Percentiles rank a stretch among this genome's conserved stretches.
These are phyloP conservation scores for Effrenium voratum DNA, from an alignment of 73 alveolate genomes.

Conservation along the genomic window DNA sequence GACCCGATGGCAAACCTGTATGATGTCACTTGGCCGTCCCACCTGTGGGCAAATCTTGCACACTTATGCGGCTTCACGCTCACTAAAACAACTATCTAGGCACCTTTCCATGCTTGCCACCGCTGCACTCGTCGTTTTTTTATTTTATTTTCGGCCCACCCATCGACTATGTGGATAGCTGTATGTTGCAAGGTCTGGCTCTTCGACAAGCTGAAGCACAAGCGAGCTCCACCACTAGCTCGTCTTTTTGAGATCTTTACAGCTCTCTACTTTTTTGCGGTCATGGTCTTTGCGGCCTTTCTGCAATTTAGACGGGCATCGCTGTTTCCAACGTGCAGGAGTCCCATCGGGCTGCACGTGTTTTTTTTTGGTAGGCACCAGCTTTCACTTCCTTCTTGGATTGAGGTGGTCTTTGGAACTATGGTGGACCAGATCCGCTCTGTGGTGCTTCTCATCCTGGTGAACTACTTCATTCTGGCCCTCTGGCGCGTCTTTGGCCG, in stretches of 20 bases:
- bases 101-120: not conserved
- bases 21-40: slow-evolving; percentile 44
- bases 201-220: slow-evolving; percentile 93
- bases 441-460: slow-evolving; percentile 48
- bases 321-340: no score
- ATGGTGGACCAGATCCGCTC: slow-evolving; percentile 93
- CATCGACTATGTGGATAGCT: no score
- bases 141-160: not conserved
- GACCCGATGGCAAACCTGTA: slow-evolving; percentile 68
- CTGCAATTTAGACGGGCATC: no score
- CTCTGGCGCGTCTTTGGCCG: slow-evolving; percentile 86
- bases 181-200: slow-evolving; percentile 88
- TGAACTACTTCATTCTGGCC: slow-evolving; percentile 75
- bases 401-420: slow-evolving; percentile 76
- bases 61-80: not conserved
- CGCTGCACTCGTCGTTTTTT: not conserved
- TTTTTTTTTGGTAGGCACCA: no score
- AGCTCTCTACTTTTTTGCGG: not conserved
- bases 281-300: slow-evolving; percentile 64
- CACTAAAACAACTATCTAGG: not conserved
- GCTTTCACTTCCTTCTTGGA: no score
- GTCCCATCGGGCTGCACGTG: no score
- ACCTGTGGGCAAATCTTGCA: not conserved
- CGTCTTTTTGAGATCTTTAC: slow-evolving; percentile 37
- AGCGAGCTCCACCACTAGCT: slow-evolving; percentile 73